Percentiles rank a stretch among this genome's conserved stretches.
Conservation (phyloP, 2,329 filamentous ascomycete species). For the Dactylonectria macrodidyma region DNA sequence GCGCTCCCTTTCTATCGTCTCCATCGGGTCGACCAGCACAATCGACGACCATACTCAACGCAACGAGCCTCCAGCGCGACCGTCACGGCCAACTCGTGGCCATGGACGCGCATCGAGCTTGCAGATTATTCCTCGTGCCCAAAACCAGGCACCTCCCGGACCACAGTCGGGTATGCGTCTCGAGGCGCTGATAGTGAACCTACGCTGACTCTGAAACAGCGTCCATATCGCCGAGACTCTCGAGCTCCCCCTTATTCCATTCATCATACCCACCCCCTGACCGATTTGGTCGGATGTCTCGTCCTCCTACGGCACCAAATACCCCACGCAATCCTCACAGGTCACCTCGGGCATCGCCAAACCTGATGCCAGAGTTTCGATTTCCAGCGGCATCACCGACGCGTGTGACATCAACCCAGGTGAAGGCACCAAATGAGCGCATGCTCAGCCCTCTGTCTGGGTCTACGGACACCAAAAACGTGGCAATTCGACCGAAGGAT, state of each 20-base stretch:
- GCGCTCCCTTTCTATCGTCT: constrained; percentile 86
- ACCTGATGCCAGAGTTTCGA: constrained; percentile 68
- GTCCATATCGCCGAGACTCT: constrained; percentile 60
- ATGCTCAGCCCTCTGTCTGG: constrained; percentile 57
- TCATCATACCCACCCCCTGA: constrained; percentile 69
- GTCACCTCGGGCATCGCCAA: constrained; percentile 59
- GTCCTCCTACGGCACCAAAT: constrained; percentile 61
- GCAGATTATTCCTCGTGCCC: constrained; percentile 69
- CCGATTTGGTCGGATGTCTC: constrained; percentile 59
- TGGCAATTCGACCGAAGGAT: constrained; percentile 61
- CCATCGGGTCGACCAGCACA: constrained; percentile 73
- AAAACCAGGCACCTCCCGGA: constrained; percentile 61
- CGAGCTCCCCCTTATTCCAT: constrained; percentile 67
- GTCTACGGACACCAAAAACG: constrained; percentile 52
- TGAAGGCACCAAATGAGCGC: constrained; percentile 54
- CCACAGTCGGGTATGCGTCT: constrained; percentile 56
- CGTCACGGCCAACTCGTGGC: constrained; percentile 70
- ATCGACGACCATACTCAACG: constrained; percentile 63
- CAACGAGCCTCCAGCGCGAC: constrained; percentile 58
- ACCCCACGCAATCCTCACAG: constrained; percentile 59
- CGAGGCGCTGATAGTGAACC: neutral
- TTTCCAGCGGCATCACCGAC: constrained; percentile 67
- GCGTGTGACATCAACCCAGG: constrained; percentile 51
- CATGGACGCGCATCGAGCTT: constrained; percentile 87
- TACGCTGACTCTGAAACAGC: constrained; percentile 48